Conservation (phyloP, 257 asterid genomes). For the Nicotiana tabacum region DNA sequence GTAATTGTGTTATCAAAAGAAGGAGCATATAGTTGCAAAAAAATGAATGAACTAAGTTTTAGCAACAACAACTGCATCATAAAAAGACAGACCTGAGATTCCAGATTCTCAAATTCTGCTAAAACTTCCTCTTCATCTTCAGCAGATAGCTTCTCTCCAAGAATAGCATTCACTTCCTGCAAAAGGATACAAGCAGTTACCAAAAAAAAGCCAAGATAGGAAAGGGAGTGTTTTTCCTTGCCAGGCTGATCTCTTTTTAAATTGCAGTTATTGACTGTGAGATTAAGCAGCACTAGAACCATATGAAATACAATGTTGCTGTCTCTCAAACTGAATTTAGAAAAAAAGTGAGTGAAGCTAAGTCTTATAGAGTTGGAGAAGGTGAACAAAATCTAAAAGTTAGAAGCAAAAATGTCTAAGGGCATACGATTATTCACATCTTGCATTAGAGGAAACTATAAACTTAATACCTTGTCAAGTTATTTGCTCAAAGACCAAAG, state of each 20-base stretch:
- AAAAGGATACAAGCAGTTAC: neutral
- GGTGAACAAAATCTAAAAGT: neutral
- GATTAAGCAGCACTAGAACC: neutral
- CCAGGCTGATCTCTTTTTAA: neutral
- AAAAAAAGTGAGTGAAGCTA: neutral
- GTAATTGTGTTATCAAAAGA: neutral
- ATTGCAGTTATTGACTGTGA: neutral
- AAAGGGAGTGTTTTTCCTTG: neutral
- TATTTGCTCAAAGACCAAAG: slow-evolving; percentile 4
- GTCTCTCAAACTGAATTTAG: neutral
- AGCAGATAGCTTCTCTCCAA: slow-evolving; percentile 94
- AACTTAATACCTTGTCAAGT: neutral
- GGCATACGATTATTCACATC: neutral
- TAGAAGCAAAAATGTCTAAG: neutral
- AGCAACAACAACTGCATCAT: neutral
- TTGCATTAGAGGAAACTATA: neutral
- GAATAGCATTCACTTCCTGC: slow-evolving; percentile 73
- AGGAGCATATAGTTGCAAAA: neutral
- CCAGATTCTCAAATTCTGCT: slow-evolving; percentile 86
- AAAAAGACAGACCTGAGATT: slow-evolving; percentile 56
- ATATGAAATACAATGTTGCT: neutral
- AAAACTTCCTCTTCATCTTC: slow-evolving; percentile 94
- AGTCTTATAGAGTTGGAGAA: neutral
- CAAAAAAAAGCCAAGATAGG: slow-evolving; percentile 4
- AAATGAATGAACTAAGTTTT: neutral